phyloP scores from a whole-genome alignment of 2,329 filamentous ascomycete genomes.

The Keithomyces neogunnii region DNA sequence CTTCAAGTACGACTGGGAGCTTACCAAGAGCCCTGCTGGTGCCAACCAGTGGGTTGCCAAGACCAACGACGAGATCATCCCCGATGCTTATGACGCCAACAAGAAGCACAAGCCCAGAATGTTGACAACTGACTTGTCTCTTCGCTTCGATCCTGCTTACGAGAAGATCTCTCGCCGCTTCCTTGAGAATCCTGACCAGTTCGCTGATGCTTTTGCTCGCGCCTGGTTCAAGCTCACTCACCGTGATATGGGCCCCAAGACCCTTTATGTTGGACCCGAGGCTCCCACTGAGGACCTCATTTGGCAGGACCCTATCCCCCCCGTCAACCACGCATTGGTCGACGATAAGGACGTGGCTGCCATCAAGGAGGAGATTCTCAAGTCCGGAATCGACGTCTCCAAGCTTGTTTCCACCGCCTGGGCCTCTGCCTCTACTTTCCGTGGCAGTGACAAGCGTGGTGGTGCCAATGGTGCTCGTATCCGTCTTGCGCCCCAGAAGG shows the following conservation, averaged over 20 bases:
- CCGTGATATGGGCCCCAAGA: conserved; percentile 66
- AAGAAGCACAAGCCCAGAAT: conserved; percentile 70
- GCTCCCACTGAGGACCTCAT: conserved; percentile 59
- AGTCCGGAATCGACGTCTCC: conserved; percentile 47
- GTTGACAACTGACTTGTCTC: conserved; percentile 66
- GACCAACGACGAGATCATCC: conserved; percentile 57
- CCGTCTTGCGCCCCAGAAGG: conserved; percentile 61
- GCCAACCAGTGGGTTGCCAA: conserved; percentile 72
- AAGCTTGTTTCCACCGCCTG: conserved; percentile 60
- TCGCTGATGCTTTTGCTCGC: conserved; percentile 59
- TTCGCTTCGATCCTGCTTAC: conserved; percentile 63
- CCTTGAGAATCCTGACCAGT: conserved; percentile 58
- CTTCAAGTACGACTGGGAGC: conserved; percentile 71
- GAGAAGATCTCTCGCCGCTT: conserved; percentile 68
- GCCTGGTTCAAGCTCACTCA: conserved; percentile 82
- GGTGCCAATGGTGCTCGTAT: conserved; percentile 76
- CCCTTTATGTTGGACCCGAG: conserved; percentile 67
- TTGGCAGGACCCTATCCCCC: conserved; percentile 69
- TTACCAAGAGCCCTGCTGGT: conserved; percentile 65
- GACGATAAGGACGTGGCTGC: conserved; percentile 53
- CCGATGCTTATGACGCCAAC: conserved; percentile 59
- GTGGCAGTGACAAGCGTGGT: conserved; percentile 70
- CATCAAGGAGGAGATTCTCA: conserved; percentile 62
- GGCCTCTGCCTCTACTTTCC: conserved; percentile 65
- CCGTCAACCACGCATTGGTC: conserved; percentile 47